Evolutionary conservation across 805 yeast species (phyloP), one percentile per base, ranked within the genome.

Genomic region (Saccharomycopsis javanensis): DNA sequence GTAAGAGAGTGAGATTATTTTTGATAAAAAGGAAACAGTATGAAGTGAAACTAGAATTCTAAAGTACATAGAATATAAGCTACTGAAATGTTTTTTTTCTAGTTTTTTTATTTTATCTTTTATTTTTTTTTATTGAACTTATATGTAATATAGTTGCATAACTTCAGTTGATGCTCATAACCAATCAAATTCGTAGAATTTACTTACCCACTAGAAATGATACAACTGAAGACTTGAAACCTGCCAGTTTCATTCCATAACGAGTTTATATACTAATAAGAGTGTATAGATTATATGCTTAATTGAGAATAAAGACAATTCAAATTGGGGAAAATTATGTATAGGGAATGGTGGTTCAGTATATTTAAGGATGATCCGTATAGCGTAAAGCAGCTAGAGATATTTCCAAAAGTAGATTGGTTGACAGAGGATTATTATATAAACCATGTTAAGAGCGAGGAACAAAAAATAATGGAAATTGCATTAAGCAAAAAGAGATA

Each of bases 401-500:
- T 42, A 42, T 42, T 20, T 42, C 48, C 48, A 23, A 27, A 42
- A 1, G 28, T 42, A 20, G 48, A 42, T 2, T 42, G 48, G 48
- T 42, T 42, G 48, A 42, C 15, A 42, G 48, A 42, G 13, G 48
- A 42, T 42, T 15, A 42, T 42, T 42, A 42, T n/a, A 42, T 42
- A 11, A 42, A 42, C n/a, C 11, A 10, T 23, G 6, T 42, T 20
- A 23, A 20, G 27, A 42, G 15, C 4, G 25, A 42, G 4, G 25
- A 20, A 20, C 23, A 2, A n/a, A 42, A 8, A 23, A 25, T 35
- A 15, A 13, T 37, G 16, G 57, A 55, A 27, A 50, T 55, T 18
- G 51, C 51, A 2, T 16, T 55, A 8, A 28, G 50, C 54, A 55
- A 55, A 16, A 50, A 38, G 27, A 33, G 2, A 25, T 50, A 37